Percentiles rank a stretch among this genome's conserved stretches.
phyloP scores from a whole-genome alignment of 164 flowering plant species.

The Aristolochia californica region DNA sequence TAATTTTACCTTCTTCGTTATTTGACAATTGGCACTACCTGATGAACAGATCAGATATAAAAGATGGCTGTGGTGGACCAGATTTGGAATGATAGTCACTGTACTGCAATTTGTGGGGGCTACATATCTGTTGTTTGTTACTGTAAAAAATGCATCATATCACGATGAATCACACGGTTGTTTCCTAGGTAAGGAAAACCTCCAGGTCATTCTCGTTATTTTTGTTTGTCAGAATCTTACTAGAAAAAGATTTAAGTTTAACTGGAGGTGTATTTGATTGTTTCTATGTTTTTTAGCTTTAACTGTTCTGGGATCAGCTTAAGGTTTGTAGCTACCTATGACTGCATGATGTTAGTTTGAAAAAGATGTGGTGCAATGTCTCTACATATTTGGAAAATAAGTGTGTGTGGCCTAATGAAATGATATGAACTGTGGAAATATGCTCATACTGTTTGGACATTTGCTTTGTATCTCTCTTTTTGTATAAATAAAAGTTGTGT shows the following conservation, averaged over 20 bases:
- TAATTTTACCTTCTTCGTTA: not conserved
- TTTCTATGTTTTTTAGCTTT: not conserved
- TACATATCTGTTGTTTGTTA: slow-evolving; percentile 33
- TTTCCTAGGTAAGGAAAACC: slow-evolving; percentile 27
- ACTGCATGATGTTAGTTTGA: too few relatives aligned
- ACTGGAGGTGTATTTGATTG: not conserved
- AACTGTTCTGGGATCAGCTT: too few relatives aligned
- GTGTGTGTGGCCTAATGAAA: too few relatives aligned
- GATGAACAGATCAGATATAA: slow-evolving; percentile 52
- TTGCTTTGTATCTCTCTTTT: too few relatives aligned
- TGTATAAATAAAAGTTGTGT: too few relatives aligned
- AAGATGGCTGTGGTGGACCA: slow-evolving; percentile 75
- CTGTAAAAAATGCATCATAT: slow-evolving; percentile 17
- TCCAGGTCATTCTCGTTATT: not conserved
- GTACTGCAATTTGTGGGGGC: slow-evolving; percentile 53
- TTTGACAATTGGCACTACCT: not conserved
- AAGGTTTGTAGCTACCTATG: too few relatives aligned
- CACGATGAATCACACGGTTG: slow-evolving; percentile 30
- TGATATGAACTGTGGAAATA: too few relatives aligned
- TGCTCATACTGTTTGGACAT: too few relatives aligned
- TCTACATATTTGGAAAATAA: too few relatives aligned
- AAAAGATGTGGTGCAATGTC: too few relatives aligned
- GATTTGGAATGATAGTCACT: slow-evolving; percentile 41
- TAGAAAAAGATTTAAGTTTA: not conserved
- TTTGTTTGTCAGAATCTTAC: not conserved